Base-by-base conservation (phyloP, 208 protist species). In the Wallacemonas sp. region DNA sequence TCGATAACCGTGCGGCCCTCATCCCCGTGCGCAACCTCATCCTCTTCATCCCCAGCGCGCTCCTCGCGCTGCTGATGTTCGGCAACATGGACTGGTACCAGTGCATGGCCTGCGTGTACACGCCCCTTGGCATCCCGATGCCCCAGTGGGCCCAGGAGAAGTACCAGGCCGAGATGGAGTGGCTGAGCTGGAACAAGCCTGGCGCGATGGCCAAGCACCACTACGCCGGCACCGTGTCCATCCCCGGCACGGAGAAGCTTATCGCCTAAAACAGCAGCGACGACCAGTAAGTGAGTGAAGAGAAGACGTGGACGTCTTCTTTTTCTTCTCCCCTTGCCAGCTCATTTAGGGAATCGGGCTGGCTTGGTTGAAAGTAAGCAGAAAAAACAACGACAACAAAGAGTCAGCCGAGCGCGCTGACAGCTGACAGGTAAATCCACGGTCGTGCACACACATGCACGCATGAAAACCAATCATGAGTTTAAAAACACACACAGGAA, bases 11-110 rank as follows among this genome's bases (percentile, higher is more conserved):
- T 69, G 75, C 81, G 16, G 81, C 63, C 14, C 76, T 71, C 32
- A 82, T 90, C 46, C 42, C 70, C 5, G 52, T 88, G 52, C 88
- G 88, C 72, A 94, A 94, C 72, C 36, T 77, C 8, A 39, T 88
- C 44, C 74, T 91, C 23, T 57, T 64, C 63, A 65, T 89, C 54
- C 88, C 88, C 8, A 73, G 76, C 36, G 70, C 70, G 11, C 65
- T 94, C 33, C 70, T 81, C 46, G 82, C 77, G 25, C 77, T 94
- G 54, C 57, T 86, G 63, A 91, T 94, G 88, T 72, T 94, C 25
- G 77, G 76, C 63, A 89, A 94, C 61, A 82, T 88, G 66, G 88
- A 94, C 77, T 91, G 84, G 88, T 94, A 88, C 74, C 80, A 94
- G 78, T 77, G 66, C 57, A 74, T 91, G 44, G 61, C 73, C 59